A percentile compares a stretch with the other conserved stretches of the same genome.
Evolutionary conservation across 352 stramenopile genomes (phyloP).

Genomic region (Globisporangium iwayamae): DNA sequence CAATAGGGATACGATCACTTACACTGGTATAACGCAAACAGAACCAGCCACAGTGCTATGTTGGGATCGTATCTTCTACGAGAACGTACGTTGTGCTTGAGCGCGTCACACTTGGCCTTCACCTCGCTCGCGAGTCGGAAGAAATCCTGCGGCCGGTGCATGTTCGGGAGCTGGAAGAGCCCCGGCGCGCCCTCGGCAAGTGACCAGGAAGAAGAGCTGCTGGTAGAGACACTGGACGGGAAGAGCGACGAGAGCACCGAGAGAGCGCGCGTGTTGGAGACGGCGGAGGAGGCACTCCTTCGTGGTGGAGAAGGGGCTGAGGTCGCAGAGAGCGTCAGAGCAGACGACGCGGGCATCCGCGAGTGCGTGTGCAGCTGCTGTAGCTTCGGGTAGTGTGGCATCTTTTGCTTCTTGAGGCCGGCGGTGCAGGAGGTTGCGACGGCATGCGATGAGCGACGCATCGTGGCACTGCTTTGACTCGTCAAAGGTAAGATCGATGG

Average conservation of each 20-base stretch:
- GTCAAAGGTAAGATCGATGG: background rate
- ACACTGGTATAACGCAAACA: conserved; percentile 6
- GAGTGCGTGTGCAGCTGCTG: background rate
- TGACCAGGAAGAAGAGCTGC: background rate
- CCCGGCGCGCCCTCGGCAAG: conserved; percentile 23
- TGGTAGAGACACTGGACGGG: conserved; percentile 1
- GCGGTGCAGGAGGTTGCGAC: background rate
- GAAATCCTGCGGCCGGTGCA: conserved; percentile 65
- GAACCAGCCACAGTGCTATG: background rate
- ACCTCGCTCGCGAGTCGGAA: conserved; percentile 46
- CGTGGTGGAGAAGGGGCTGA: background rate
- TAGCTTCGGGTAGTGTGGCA: no score
- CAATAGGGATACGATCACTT: background rate
- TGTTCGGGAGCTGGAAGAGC: conserved; percentile 67
- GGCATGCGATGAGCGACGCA: conserved; percentile 2
- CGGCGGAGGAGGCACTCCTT: background rate
- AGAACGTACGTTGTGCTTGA: conserved; percentile 49
- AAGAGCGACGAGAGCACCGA: conserved; percentile 19
- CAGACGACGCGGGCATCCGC: background rate
- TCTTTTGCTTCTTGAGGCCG: background rate
- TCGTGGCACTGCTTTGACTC: background rate
- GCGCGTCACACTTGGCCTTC: conserved; percentile 48
- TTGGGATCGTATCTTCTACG: background rate
- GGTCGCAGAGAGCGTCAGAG: background rate
- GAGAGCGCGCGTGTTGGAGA: background rate